Evolutionary conservation across 768 basidiomycete species (phyloP), one percentile per base, ranked within the genome.

Genomic region (Tylopilus cervinicoccineus): DNA sequence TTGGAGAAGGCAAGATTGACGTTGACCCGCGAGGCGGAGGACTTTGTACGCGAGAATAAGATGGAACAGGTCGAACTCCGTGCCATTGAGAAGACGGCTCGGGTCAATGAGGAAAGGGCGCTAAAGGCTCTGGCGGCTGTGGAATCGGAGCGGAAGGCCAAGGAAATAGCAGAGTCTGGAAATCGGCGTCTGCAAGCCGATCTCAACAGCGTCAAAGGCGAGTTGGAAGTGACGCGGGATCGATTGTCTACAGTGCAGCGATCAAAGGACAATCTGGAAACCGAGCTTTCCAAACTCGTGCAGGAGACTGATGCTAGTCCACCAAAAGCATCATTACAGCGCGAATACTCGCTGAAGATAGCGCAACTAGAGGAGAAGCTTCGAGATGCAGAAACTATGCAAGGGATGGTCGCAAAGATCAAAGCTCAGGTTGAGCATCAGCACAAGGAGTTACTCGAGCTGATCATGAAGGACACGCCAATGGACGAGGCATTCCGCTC

Each of bases 1-100:
- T 73, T 95, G 23, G 88, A 94, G 68, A 86, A 90, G 62, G 82
- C 86, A 5, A 89, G 87, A 64, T 67, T 73, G 24, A 78, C 88
- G 2, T 71, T 93, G 40, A 75, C 81, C 8, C 78, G 79, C 26
- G 94, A 97, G 62, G 79, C 84, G 4, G 93, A 96, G 63, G 94
- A 97, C 63, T 68, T 88, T 32, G 72, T 73, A 17, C 76, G 88
- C 32, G 85, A 88, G 61, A 83, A 81, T 20, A 88, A 90, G 60
- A 74, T 74, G 45, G 88, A 86, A 59, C 77, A 83, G 31, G 69
- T 77, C 5, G 83, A 81, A 52, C 66, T 87, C 19, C 74, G 85
- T 24, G 75, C 75, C 16, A 84, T 83, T 58, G 88, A 88, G 58
- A 90, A 86, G 67, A 77, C 76, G 11, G 72, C 72, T 20, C 76